phyloP scores from a whole-genome alignment of 2,329 filamentous ascomycete species.

The Colletotrichum aenigma region DNA sequence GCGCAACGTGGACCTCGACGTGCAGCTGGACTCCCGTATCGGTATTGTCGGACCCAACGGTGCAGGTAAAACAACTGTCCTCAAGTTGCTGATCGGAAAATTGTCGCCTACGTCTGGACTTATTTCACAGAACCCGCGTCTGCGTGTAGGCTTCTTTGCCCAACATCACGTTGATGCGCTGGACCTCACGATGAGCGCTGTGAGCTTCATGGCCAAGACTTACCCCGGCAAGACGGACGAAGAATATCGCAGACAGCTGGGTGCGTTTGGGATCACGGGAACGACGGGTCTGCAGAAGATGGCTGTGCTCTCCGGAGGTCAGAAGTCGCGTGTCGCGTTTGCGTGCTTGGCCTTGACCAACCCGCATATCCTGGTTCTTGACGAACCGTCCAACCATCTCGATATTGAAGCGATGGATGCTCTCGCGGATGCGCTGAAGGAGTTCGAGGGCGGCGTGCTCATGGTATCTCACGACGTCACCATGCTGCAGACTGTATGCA shows the following conservation, averaged over 20 bases:
- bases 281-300: constrained; percentile 98
- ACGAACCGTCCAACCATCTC: constrained; percentile 97
- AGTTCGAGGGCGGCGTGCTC: constrained; percentile 92
- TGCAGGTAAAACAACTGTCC: constrained; percentile 97
- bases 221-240: constrained; percentile 94
- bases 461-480: constrained; percentile 99
- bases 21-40: constrained; percentile 96
- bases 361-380: constrained; percentile 95
- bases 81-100: constrained; percentile 94
- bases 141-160: constrained; percentile 95
- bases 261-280: constrained; percentile 88
- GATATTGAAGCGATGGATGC: constrained; percentile 99
- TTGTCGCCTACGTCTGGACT: constrained; percentile 77
- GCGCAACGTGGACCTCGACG: constrained; percentile 88
- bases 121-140: constrained; percentile 85
- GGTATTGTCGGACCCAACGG: constrained; percentile 99
- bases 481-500: constrained; percentile 96
- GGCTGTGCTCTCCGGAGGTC: constrained; percentile 90
- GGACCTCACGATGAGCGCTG: constrained; percentile 85
- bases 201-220: constrained; percentile 93
- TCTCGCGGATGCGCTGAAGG: constrained; percentile 78
- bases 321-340: constrained; percentile 98
- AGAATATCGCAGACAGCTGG: constrained; percentile 93
- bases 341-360: constrained; percentile 94
- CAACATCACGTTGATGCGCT: constrained; percentile 98